Conservation (phyloP, 1,139 yeast genomes). For the Scheffersomyces quercinus region DNA sequence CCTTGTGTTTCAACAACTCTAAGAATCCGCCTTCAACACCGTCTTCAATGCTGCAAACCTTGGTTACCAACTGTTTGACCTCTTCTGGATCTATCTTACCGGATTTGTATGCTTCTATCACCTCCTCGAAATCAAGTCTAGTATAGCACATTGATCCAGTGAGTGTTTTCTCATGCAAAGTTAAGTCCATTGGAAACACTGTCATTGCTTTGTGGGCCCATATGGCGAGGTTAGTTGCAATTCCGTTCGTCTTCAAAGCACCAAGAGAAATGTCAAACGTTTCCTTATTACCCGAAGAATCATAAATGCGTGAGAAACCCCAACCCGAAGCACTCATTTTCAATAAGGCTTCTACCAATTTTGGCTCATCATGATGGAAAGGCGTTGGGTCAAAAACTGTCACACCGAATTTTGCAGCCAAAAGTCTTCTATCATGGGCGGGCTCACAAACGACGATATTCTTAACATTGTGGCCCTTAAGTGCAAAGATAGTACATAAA, state of each 20-base stretch:
- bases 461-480: conserved; percentile 56
- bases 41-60: conserved; percentile 38
- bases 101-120: conserved; percentile 41
- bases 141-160: conserved; percentile 54
- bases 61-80: conserved; percentile 42
- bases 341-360: conserved; percentile 30
- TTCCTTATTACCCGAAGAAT: conserved; percentile 60
- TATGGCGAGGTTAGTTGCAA: conserved; percentile 63
- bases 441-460: conserved; percentile 63
- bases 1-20: conserved; percentile 44
- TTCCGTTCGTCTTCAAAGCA: conserved; percentile 58
- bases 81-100: conserved; percentile 41
- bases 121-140: conserved; percentile 47
- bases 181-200: conserved; percentile 46
- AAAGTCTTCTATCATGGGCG: conserved; percentile 51
- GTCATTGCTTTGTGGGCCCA: conserved; percentile 42
- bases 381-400: conserved; percentile 47
- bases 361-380: conserved; percentile 27
- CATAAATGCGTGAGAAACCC: conserved; percentile 60
- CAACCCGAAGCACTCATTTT: conserved; percentile 44
- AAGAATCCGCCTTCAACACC: conserved; percentile 47
- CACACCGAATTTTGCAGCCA: conserved; percentile 54
- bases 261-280: conserved; percentile 55
- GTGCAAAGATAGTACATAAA: conserved; percentile 53
- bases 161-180: conserved; percentile 42